These are phyloP conservation scores for Penicillium canescens DNA, from an alignment of 495 filamentous ascomycete genomes.

Conservation along the genomic window DNA sequence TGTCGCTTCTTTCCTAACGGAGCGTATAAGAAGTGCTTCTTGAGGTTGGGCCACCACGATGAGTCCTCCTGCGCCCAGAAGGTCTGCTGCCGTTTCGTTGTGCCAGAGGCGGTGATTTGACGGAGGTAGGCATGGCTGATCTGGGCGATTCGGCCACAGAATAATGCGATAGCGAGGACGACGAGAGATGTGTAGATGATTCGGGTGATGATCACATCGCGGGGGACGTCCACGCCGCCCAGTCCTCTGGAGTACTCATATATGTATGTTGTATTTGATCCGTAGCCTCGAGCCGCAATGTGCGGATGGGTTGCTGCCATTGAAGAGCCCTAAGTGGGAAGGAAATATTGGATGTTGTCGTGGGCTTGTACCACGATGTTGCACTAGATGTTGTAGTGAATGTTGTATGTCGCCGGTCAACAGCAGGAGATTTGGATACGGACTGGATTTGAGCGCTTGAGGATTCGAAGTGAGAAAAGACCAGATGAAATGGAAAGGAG, in stretches of 20 bases:
- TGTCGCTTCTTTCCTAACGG: constrained; percentile 82
- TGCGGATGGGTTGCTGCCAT: constrained; percentile 36
- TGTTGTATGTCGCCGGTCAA: background rate
- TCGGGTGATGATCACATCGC: constrained; percentile 42
- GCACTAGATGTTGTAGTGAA: too few species aligned
- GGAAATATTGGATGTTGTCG: constrained; percentile 2
- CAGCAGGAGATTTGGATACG: background rate
- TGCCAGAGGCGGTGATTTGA: constrained; percentile 65
- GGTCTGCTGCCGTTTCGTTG: constrained; percentile 46
- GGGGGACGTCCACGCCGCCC: constrained; percentile 43
- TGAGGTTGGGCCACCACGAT: constrained; percentile 67
- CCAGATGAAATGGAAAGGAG: background rate
- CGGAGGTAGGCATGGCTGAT: constrained; percentile 69
- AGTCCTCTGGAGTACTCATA: constrained; percentile 47
- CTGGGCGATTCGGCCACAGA: constrained; percentile 58
- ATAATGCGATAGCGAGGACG: constrained; percentile 49
- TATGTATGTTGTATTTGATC: constrained; percentile 41
- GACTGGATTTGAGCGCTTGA: background rate
- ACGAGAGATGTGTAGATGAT: constrained; percentile 50
- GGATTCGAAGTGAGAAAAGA: background rate
- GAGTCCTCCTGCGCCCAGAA: constrained; percentile 68
- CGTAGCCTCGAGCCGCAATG: constrained; percentile 34
- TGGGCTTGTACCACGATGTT: too few species aligned
- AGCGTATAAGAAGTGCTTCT: constrained; percentile 80
- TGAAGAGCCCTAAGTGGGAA: constrained; percentile 19